Evolutionary conservation across 2,329 filamentous ascomycete genomes (phyloP), one percentile per base, ranked within the genome.

Genomic region (Hymenotorrendiella dingleyae): DNA sequence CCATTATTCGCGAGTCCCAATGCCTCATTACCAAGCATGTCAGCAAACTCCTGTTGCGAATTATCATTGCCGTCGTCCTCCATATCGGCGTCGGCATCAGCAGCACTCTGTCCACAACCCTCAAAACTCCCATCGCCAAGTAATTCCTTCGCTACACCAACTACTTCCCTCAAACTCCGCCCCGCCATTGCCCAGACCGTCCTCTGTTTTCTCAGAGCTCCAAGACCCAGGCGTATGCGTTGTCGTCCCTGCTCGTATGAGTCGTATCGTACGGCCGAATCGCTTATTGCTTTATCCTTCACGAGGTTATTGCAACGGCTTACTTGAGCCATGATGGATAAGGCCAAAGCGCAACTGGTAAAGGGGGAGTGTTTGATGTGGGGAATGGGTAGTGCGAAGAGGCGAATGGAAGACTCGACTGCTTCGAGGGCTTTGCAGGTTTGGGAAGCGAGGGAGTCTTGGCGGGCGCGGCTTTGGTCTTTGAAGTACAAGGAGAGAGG

Each of bases 401-500:
- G 57, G 64, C 63, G 3, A 71, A 73, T 33, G 80, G 68, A 24
- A 73, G 73, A 47, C 76, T 76, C 4, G 76, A 78, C 0, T 72
- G 76, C 49, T 21, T 74, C 71, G 27, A 81, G 67, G 2, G 77
- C 74, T 57, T 81, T 81, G 38, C 73, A 71, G 0, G 76, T 76
- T 55, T 80, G 75, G 20, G 55, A 73, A 47, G 49, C 72, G 39
- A 60, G 69, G 38, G 45, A 67, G 58, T 45, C 68, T 57, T 19
- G 66, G 59, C 23, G 67, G 67, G 47, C 69, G 69, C 6, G 65
- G 62, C 17, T 66, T 69, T 55, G 69, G 34, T 52, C 61, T 40
- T 52, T 62, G n/a, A n/a, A n/a, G n/a, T n/a, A n/a, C 45, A 57
- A 59, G 42, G 43, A 62, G 42, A 42, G 35, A 1, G 47, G 40